Evolutionary conservation across 805 yeast genomes (phyloP).

Genomic region (Monosporozyma aerobia): DNA sequence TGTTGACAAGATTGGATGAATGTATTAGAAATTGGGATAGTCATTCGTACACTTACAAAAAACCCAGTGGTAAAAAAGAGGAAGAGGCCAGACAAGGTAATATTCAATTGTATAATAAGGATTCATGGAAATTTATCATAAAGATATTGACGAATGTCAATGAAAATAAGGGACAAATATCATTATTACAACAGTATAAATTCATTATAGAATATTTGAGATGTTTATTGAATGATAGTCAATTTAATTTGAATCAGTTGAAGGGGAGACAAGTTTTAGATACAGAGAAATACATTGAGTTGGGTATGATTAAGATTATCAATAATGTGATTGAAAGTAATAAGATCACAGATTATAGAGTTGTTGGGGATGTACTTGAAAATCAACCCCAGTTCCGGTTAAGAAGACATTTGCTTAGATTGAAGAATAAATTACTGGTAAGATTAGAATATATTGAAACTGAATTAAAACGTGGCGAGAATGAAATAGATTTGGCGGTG

Average conservation of each 20-base stretch:
- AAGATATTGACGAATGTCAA: not conserved
- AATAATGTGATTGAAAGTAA: conserved; percentile 9
- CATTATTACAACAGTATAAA: not conserved
- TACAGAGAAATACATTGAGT: conserved; percentile 12
- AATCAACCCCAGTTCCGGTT: conserved; percentile 13
- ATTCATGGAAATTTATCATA: conserved; percentile 21
- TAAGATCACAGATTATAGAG: conserved; percentile 5
- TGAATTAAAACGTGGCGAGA: not conserved
- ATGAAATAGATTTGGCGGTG: not conserved
- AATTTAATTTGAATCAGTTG: not conserved
- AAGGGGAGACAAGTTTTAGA: not conserved
- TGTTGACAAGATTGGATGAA: conserved; percentile 9
- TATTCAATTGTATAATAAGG: conserved; percentile 9
- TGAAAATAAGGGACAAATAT: not conserved
- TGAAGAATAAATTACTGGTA: conserved; percentile 6
- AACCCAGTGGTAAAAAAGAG: too few relatives aligned
- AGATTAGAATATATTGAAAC: not conserved
- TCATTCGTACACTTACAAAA: not conserved
- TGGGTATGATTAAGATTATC: conserved; percentile 21
- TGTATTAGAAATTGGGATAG: conserved; percentile 17
- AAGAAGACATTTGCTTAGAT: conserved; percentile 19
- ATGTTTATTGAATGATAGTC: not conserved
- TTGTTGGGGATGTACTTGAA: not conserved
- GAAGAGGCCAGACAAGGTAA: not conserved
- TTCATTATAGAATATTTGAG: not conserved